A percentile compares a stretch with the other conserved stretches of the same genome.
phyloP scores from a whole-genome alignment of 805 yeast genomes.

The Teunomyces panamensis region DNA sequence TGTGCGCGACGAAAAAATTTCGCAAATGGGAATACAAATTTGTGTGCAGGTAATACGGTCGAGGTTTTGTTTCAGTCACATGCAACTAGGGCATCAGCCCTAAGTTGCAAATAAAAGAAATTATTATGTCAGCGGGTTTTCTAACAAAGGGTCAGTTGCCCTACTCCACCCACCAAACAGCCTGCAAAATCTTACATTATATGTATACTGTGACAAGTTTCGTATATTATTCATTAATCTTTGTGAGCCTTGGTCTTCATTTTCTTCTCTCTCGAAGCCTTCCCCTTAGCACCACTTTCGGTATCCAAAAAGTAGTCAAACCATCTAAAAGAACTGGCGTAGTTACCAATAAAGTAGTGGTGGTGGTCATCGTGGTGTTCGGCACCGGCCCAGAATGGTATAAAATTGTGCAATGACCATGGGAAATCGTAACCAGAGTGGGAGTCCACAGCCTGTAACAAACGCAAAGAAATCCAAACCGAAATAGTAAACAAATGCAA shows the following conservation, averaged over 20 bases:
- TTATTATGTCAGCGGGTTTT: too few species aligned
- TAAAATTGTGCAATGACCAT: constrained; percentile 52
- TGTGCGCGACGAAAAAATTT: constrained; percentile 3
- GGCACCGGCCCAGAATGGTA: constrained; percentile 69
- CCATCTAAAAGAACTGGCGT: constrained; percentile 58
- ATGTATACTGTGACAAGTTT: neutral
- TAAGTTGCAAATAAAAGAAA: constrained; percentile 1
- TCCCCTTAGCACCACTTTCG: constrained; percentile 56
- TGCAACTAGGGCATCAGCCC: constrained; percentile 4
- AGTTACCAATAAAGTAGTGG: constrained; percentile 57
- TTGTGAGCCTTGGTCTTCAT: constrained; percentile 37
- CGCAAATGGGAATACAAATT: neutral
- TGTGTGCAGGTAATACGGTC: constrained; percentile 6
- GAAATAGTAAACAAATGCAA: constrained; percentile 55
- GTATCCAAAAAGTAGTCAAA: constrained; percentile 53
- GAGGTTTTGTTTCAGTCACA: neutral
- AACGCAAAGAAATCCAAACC: constrained; percentile 50
- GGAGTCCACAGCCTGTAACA: constrained; percentile 59
- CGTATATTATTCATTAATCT: constrained; percentile 4
- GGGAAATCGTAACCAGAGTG: constrained; percentile 65
- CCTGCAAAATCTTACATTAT: neutral
- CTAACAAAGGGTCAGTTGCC: too few species aligned
- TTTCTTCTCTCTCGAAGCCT: constrained; percentile 44
- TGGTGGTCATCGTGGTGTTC: constrained; percentile 62
- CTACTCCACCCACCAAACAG: too few species aligned